These are phyloP conservation scores for Thraustochytrium sp. DNA, from an alignment of 352 stramenopile species.

Conservation along the genomic window DNA sequence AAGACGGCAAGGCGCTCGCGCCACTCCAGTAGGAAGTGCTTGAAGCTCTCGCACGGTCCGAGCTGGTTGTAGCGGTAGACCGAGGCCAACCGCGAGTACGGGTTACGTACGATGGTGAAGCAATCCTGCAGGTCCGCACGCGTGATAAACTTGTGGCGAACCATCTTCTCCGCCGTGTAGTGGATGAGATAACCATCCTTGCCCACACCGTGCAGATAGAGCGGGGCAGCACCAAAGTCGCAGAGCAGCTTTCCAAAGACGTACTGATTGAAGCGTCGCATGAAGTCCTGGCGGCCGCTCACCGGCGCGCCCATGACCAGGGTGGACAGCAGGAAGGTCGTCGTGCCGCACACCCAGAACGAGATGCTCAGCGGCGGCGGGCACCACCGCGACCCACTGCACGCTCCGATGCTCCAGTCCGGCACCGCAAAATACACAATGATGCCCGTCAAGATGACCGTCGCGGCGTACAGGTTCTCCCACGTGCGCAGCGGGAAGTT, in stretches of 20 bases:
- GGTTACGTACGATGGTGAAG: conserved; percentile 54
- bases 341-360: background rate
- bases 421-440: conserved; percentile 31
- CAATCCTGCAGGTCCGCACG: conserved; percentile 47
- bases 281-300: conserved; percentile 47
- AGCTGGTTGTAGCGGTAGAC: conserved; percentile 56
- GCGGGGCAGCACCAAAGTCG: conserved; percentile 47
- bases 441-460: conserved; percentile 5
- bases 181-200: conserved; percentile 52
- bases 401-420: conserved; percentile 5
- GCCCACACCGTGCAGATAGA: conserved; percentile 54
- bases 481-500: conserved; percentile 54
- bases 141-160: conserved; percentile 53
- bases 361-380: background rate
- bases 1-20: conserved; percentile 37
- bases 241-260: conserved; percentile 52
- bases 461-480: conserved; percentile 48
- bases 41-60: conserved; percentile 49
- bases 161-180: conserved; percentile 49
- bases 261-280: conserved; percentile 50
- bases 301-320: conserved; percentile 53
- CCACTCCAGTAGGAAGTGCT: conserved; percentile 50
- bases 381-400: background rate
- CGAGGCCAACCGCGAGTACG: conserved; percentile 54
- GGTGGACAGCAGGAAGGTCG: conserved; percentile 50